A percentile compares a stretch with the other conserved stretches of the same genome.
Evolutionary conservation across 495 filamentous ascomycete species (phyloP).

Genomic region (Haplographium delicatum): DNA sequence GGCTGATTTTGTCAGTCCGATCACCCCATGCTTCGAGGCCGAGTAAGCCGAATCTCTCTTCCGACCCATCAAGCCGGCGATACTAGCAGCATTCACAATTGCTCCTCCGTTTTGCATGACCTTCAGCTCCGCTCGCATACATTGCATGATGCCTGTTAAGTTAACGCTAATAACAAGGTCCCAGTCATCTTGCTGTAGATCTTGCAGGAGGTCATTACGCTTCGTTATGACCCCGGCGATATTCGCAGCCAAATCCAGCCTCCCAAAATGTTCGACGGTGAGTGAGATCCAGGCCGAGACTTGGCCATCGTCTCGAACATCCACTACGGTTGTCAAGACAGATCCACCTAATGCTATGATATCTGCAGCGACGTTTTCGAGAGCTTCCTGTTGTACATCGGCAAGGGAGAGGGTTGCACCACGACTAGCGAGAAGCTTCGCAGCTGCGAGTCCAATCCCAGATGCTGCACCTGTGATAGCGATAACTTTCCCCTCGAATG

Average conservation of each 20-base stretch:
- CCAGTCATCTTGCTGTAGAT: conserved; percentile 30
- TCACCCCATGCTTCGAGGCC: conserved; percentile 46
- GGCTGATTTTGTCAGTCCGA: conserved; percentile 48
- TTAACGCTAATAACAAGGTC: conserved; percentile 42
- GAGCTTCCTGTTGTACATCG: conserved; percentile 22
- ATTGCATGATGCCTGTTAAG: conserved; percentile 45
- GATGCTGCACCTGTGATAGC: conserved; percentile 48
- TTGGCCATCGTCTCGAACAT: too few species aligned
- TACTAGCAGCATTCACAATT: conserved; percentile 19
- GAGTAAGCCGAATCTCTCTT: conserved; percentile 33
- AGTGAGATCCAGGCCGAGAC: too few species aligned
- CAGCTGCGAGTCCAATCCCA: conserved; percentile 45
- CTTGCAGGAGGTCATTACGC: conserved; percentile 25
- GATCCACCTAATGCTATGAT: background rate
- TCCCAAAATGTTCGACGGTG: background rate
- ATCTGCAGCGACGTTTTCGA: background rate
- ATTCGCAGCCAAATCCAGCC: conserved; percentile 32
- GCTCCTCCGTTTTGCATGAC: conserved; percentile 27
- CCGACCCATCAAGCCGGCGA: conserved; percentile 23
- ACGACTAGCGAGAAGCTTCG: conserved; percentile 32
- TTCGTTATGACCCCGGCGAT: conserved; percentile 14
- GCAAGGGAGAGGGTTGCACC: conserved; percentile 38
- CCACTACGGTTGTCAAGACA: too few species aligned
- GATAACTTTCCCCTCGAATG: conserved; percentile 29
- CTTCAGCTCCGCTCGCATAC: conserved; percentile 46